A percentile compares a stretch with the other conserved stretches of the same genome.
phyloP scores from a whole-genome alignment of 257 asterid species.

The Solanum lignicaule region DNA sequence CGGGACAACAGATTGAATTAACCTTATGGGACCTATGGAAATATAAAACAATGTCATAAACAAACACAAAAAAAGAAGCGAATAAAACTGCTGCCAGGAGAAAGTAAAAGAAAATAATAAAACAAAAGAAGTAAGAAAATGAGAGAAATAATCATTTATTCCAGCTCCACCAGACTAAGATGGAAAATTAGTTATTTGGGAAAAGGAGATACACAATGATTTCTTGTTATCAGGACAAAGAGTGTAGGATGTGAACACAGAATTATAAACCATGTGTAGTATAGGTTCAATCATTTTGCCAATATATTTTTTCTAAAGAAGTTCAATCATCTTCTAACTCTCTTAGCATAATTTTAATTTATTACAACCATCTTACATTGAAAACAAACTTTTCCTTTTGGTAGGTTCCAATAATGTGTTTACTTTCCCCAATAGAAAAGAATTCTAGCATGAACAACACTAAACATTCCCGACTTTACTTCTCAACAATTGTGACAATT shows the following conservation, averaged over 20 bases:
- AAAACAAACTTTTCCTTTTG: background rate
- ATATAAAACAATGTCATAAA: background rate
- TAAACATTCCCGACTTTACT: background rate
- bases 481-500: background rate
- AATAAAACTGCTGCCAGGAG: background rate
- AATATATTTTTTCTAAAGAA: background rate
- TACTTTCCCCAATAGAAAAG: background rate
- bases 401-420: background rate
- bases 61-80: background rate
- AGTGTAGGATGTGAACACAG: background rate
- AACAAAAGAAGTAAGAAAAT: background rate
- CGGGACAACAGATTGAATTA: slow-evolving; percentile 84
- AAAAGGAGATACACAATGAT: background rate
- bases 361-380: background rate
- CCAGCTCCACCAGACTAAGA: background rate
- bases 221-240: background rate
- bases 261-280: background rate
- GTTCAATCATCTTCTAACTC: background rate
- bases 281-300: background rate
- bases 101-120: background rate
- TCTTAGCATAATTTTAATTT: background rate
- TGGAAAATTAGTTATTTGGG: background rate
- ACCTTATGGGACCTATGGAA: slow-evolving; percentile 57
- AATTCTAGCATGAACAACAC: background rate
- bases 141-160: background rate